Evolutionary conservation across 306 rosid genomes (phyloP).

Genomic region (Sindora glabra): DNA sequence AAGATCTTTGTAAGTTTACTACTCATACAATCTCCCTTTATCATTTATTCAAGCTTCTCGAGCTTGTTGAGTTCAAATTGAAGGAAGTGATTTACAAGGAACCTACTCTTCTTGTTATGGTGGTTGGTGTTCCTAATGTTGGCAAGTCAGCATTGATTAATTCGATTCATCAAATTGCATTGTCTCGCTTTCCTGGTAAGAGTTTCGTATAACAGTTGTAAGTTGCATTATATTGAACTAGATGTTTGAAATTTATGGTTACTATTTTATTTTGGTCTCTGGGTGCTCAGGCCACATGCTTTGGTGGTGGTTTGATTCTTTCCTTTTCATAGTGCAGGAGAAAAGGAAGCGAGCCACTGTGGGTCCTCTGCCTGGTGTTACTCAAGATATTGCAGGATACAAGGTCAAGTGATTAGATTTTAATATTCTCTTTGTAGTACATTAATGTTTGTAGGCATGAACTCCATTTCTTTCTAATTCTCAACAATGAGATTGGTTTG

Average conservation of each 20-base stretch:
- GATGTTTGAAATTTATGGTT: not conserved
- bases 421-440: not conserved
- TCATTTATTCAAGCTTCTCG: constrained; percentile 45
- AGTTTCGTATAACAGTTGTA: not conserved
- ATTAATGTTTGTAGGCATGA: not conserved
- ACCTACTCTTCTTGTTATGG: constrained; percentile 91
- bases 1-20: not conserved
- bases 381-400: constrained; percentile 91
- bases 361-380: constrained; percentile 90
- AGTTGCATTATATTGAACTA: not conserved
- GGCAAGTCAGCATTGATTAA: constrained; percentile 86
- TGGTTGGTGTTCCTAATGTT: constrained; percentile 90
- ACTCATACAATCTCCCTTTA: not conserved
- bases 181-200: constrained; percentile 66
- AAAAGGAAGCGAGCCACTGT: constrained; percentile 84
- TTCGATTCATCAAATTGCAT: constrained; percentile 73
- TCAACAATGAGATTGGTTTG: not conserved
- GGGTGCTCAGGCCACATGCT: constrained; percentile 2
- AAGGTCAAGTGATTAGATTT: constrained; percentile 37
- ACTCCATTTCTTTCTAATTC: not conserved
- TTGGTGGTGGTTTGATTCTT: constrained; percentile 15
- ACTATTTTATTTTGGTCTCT: not conserved
- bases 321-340: constrained; percentile 56
- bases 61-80: constrained; percentile 68
- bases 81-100: constrained; percentile 73